Evolutionary conservation across 371 early-diverging fungal species (phyloP).

Genomic region (Mortierella sp.): DNA sequence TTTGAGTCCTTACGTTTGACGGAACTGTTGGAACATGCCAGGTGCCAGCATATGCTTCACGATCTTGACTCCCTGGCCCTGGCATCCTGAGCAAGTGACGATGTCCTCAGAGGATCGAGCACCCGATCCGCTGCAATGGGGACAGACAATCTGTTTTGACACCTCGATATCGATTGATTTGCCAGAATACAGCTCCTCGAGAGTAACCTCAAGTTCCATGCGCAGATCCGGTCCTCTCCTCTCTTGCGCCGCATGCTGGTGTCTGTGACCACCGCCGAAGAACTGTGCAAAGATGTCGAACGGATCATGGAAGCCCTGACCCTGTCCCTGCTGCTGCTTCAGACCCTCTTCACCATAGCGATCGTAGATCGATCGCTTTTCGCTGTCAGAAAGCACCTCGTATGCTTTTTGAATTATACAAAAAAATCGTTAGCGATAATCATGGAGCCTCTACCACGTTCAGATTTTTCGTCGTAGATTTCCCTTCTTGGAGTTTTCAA

Average conservation of each 20-base stretch:
- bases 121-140: slow-evolving; percentile 93
- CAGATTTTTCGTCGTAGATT: too few relatives aligned
- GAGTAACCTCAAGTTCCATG: slow-evolving; percentile 82
- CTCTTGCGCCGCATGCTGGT: slow-evolving; percentile 61
- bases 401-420: slow-evolving; percentile 73
- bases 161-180: slow-evolving; percentile 87
- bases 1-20: slow-evolving; percentile 79
- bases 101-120: slow-evolving; percentile 89
- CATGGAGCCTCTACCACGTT: too few relatives aligned
- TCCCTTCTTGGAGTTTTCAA: background rate
- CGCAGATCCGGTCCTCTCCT: slow-evolving; percentile 82
- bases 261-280: slow-evolving; percentile 75
- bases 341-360: slow-evolving; percentile 95
- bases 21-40: slow-evolving; percentile 94
- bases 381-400: slow-evolving; percentile 90
- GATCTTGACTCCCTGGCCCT: slow-evolving; percentile 84
- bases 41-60: slow-evolving; percentile 91
- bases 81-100: slow-evolving; percentile 81
- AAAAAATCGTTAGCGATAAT: background rate
- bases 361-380: slow-evolving; percentile 93
- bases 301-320: slow-evolving; percentile 86
- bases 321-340: slow-evolving; percentile 71
- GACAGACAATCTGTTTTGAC: slow-evolving; percentile 93
- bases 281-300: slow-evolving; percentile 95
- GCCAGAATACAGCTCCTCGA: slow-evolving; percentile 93